A percentile compares a stretch with the other conserved stretches of the same genome.
Conservation (phyloP, 2,329 filamentous ascomycete species). For the Diaporthe australafricana region DNA sequence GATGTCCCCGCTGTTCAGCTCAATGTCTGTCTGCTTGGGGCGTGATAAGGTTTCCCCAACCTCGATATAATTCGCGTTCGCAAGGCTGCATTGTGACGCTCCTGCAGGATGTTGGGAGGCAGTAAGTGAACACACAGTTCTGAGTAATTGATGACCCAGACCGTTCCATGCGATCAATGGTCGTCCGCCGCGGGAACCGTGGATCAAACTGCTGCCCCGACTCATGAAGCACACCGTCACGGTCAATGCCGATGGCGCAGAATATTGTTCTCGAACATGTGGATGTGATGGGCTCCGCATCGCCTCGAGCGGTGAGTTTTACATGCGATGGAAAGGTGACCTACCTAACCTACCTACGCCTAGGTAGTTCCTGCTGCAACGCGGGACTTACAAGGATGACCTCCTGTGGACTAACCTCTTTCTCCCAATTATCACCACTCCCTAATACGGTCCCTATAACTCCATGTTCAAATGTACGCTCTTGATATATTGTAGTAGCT, state of each 20-base stretch:
- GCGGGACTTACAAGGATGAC: background rate
- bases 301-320: conserved; percentile 22
- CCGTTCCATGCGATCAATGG: conserved; percentile 20
- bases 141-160: conserved; percentile 29
- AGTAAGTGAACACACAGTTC: background rate
- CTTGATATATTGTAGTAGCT: too few species aligned
- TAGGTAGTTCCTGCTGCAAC: background rate
- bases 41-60: conserved; percentile 5
- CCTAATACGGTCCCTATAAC: too few species aligned
- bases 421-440: too few species aligned
- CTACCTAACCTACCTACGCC: background rate
- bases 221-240: conserved; percentile 15
- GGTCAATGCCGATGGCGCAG: conserved; percentile 13
- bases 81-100: conserved; percentile 18
- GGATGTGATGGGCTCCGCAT: conserved; percentile 11
- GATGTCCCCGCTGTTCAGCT: background rate
- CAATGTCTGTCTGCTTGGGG: background rate
- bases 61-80: background rate
- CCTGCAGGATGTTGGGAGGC: conserved; percentile 21
- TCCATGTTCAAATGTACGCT: too few species aligned
- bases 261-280: conserved; percentile 11
- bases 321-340: conserved; percentile 1
- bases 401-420: too few species aligned
- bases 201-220: conserved; percentile 1
- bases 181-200: conserved; percentile 6